phyloP scores from a whole-genome alignment of 2,329 filamentous ascomycete species.

The Hysterium pulicare region DNA sequence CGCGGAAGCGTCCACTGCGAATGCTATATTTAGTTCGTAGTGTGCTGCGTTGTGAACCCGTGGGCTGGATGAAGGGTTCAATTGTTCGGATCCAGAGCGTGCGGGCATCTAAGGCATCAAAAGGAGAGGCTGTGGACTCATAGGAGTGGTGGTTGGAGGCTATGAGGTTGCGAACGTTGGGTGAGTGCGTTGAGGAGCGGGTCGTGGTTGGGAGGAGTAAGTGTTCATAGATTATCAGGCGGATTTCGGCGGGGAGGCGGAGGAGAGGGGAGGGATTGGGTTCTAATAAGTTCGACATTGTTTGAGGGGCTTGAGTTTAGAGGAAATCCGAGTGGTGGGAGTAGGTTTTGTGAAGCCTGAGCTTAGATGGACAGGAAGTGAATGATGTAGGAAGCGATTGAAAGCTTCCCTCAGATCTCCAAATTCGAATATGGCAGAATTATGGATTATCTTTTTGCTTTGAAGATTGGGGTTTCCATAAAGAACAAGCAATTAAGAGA shows the following conservation, averaged over 20 bases:
- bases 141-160: conserved; percentile 41
- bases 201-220: conserved; percentile 40
- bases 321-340: too few relatives aligned
- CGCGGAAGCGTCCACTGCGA: conserved; percentile 40
- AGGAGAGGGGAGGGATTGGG: conserved; percentile 33
- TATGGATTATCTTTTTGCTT: too few relatives aligned
- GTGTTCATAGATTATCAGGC: conserved; percentile 46
- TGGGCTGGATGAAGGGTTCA: conserved; percentile 33
- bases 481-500: too few relatives aligned
- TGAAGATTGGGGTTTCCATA: too few relatives aligned
- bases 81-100: conserved; percentile 44
- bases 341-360: too few relatives aligned
- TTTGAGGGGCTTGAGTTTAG: too few relatives aligned
- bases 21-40: conserved; percentile 33
- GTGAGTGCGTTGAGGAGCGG: conserved; percentile 25
- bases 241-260: conserved; percentile 45
- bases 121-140: conserved; percentile 29
- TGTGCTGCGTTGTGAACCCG: too few relatives aligned
- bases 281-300: not conserved
- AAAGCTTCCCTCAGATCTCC: too few relatives aligned
- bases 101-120: conserved; percentile 28
- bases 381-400: too few relatives aligned
- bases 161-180: conserved; percentile 9
- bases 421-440: too few relatives aligned
- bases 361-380: too few relatives aligned